Evolutionary conservation across 2,329 filamentous ascomycete genomes (phyloP).

Genomic region (Neophaeococcomyces aloes): DNA sequence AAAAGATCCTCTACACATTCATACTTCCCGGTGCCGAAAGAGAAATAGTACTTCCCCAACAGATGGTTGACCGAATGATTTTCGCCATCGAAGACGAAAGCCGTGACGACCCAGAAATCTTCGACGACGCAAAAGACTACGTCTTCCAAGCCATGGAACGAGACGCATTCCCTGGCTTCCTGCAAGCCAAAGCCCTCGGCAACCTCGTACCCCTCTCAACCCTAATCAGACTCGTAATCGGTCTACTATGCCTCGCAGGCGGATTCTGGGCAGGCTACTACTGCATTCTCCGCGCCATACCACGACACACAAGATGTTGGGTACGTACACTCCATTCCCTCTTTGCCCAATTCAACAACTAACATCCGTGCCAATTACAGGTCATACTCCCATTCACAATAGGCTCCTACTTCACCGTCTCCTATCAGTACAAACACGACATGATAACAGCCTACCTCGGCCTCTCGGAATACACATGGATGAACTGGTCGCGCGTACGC

Average conservation of each 20-base stretch:
- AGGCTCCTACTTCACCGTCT: slow-evolving; percentile 76
- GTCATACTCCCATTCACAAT: slow-evolving; percentile 83
- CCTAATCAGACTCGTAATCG: slow-evolving; percentile 73
- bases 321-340: slow-evolving; percentile 38
- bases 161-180: slow-evolving; percentile 95
- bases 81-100: slow-evolving; percentile 80
- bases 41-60: slow-evolving; percentile 84
- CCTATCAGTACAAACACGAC: slow-evolving; percentile 93
- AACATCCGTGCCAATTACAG: slow-evolving; percentile 33
- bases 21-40: slow-evolving; percentile 89
- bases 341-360: neutral
- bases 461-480: slow-evolving; percentile 91
- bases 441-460: slow-evolving; percentile 81
- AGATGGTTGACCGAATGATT: slow-evolving; percentile 77
- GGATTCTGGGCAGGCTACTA: slow-evolving; percentile 91
- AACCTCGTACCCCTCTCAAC: slow-evolving; percentile 89
- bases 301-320: slow-evolving; percentile 67
- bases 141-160: slow-evolving; percentile 99
- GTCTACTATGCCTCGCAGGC: slow-evolving; percentile 75
- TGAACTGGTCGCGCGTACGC: slow-evolving; percentile 76
- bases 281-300: slow-evolving; percentile 78
- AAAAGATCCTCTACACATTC: slow-evolving; percentile 98
- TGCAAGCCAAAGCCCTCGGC: slow-evolving; percentile 87
- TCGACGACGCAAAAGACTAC: slow-evolving; percentile 95
- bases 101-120: slow-evolving; percentile 91